Evolutionary conservation across 2,329 filamentous ascomycete genomes (phyloP).

Genomic region (Metarhizium robertsii): DNA sequence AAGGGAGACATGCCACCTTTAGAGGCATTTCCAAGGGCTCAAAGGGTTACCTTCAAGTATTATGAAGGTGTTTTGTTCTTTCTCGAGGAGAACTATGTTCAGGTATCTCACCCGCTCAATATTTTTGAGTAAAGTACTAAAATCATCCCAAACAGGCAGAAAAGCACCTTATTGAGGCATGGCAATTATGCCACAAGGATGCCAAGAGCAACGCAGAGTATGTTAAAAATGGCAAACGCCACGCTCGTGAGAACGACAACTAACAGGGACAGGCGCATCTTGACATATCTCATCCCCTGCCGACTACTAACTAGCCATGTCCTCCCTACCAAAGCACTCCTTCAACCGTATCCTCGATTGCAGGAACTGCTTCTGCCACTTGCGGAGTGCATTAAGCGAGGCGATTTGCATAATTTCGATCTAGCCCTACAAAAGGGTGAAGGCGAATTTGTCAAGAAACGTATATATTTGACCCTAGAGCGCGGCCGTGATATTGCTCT

Average conservation of each 20-base stretch:
- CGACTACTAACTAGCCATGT: constrained; percentile 82
- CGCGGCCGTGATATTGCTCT: constrained; percentile 84
- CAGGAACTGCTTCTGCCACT: constrained; percentile 72
- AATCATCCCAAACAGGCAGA: constrained; percentile 50
- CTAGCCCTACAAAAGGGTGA: constrained; percentile 71
- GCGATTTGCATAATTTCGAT: constrained; percentile 78
- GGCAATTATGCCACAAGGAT: constrained; percentile 67
- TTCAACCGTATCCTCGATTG: constrained; percentile 67
- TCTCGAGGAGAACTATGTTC: constrained; percentile 82
- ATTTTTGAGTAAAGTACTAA: not conserved
- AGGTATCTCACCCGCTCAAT: constrained; percentile 36
- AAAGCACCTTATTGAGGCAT: constrained; percentile 69
- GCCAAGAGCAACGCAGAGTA: constrained; percentile 74
- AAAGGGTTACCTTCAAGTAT: constrained; percentile 93
- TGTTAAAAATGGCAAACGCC: constrained; percentile 17
- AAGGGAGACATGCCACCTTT: constrained; percentile 72
- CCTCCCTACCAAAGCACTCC: constrained; percentile 62
- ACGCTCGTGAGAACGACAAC: constrained; percentile 6
- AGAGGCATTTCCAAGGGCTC: constrained; percentile 73
- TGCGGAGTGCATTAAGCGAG: constrained; percentile 67
- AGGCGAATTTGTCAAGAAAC: constrained; percentile 84
- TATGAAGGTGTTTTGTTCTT: constrained; percentile 92
- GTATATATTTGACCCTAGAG: constrained; percentile 92
- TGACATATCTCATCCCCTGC: constrained; percentile 91
- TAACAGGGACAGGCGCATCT: constrained; percentile 56